Base-by-base conservation (phyloP, 805 yeast species). In the Myxozyma neotropica region DNA sequence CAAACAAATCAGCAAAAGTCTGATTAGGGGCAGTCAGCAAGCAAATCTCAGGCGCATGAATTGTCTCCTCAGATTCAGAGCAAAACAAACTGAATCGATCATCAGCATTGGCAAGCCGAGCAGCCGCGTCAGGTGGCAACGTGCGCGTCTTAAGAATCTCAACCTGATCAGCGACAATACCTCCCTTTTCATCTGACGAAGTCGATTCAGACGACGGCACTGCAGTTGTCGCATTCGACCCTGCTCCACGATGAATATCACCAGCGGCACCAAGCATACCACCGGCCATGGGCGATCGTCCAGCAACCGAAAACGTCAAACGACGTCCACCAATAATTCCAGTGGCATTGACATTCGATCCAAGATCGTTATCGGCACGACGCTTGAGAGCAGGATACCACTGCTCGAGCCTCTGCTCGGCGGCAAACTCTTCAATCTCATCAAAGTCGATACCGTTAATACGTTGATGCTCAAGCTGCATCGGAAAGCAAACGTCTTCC, bases 401-500 rank as follows among this genome's bases (percentile, higher is more conserved):
- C 29, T 59, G 56, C 57, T 66, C 69, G 19, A 55, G 87, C 12
- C 63, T 24, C 50, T 63, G 66, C 26, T 29, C 57, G 21, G 65
- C 66, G 13, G 65, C 84, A 70, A 87, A 89, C 67, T 88, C 94
- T 59, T 89, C 96, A 66, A 93, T 81, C 69, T 91, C 97, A 69
- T 85, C 90, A 69, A 93, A 90, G 73, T 93, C 96, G 66, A 94
- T 89, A 17, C 96, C 97, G 61, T 84, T 85, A 24, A 58, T 58
- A 44, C 82, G 66, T 26, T 53, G 58, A 52, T 83, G 77, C 13
- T 79, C 77, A 57, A 81, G 83, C 61, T 86, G 87, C 89, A 90
- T 87, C 1, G 98, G 98, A 74, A 92, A 92, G 78, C 98, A 93
- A 46, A 93, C 99, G 80, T 93, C 98, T 71, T 90, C 97, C 70